Evolutionary conservation across 2,329 filamentous ascomycete genomes (phyloP), one percentile per base, ranked within the genome.

Genomic region (Botrytis tulipae): DNA sequence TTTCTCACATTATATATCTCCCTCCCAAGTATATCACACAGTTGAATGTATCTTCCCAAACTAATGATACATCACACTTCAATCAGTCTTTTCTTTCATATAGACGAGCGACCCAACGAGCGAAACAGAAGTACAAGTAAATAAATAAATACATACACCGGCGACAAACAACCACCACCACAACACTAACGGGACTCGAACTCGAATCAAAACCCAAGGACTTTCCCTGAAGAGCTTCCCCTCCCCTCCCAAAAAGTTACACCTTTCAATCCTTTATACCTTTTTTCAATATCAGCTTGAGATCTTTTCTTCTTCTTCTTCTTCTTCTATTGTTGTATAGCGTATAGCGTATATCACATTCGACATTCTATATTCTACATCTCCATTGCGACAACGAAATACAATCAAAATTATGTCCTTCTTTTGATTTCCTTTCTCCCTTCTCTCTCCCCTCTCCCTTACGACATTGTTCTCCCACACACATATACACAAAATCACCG

Each of bases 271-370:
- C 37, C 63, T 51, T 48, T 40, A 67, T 16, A 40, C 20, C 22
- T 25, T 67, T 18, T 44, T 22, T 51, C 10, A 14, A 65, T 4
- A 67, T 40, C 63, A 67, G 1, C 48, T 18, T 16, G 46, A 35
- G 32, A 37, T 37, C 46, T 54, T 25, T 32, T n/a, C 32, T 67
- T 51, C 44, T 44, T n/a, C n/a, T 32, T n/a, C 32, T 67, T 51
- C 44, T 44, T n/a, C n/a, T 67, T 51, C 7, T 37, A 37, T 35
- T 51, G 35, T 66, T 32, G 44, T 51, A 51, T 51, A 66, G 29
- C 63, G 32, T 67, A 67, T 51, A 54, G 48, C 48, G 48, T 54
- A 54, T 57, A 51, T 67, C 63, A 25, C 63, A 67, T 67, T 35
- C 32, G 37, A 51, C 18, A 66, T 66, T 51, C 10, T 51, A 51